phyloP scores from a whole-genome alignment of 345 rosid species.

The Pseudoturritis turrita region DNA sequence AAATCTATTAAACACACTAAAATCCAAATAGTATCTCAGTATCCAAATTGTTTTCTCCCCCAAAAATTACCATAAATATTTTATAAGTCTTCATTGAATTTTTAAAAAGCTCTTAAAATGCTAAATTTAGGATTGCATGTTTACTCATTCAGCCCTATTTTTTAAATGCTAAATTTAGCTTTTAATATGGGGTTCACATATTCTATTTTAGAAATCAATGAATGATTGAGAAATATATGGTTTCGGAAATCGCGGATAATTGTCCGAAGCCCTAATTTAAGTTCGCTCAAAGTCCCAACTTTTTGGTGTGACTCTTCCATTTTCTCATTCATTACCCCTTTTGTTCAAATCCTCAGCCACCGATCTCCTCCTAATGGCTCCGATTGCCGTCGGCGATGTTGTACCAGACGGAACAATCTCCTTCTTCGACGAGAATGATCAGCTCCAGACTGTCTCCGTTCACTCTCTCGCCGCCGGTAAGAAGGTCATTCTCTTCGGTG shows the following conservation, averaged over 20 bases:
- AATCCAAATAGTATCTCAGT: too few species aligned
- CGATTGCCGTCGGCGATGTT: constrained; percentile 65
- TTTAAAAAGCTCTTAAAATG: too few species aligned
- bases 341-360: not conserved
- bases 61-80: too few species aligned
- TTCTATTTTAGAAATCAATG: too few species aligned
- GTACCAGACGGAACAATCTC: constrained; percentile 80
- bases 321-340: not conserved
- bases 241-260: not conserved
- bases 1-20: too few species aligned
- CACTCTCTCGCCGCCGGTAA: constrained; percentile 87
- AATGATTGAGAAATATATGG: too few species aligned
- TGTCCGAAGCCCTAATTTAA: not conserved
- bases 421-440: constrained; percentile 84
- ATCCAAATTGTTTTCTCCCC: too few species aligned
- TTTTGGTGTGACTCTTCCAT: not conserved
- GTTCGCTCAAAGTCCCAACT: not conserved
- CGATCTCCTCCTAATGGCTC: constrained; percentile 53
- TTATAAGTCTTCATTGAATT: too few species aligned
- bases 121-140: too few species aligned
- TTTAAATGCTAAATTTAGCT: too few species aligned
- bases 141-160: too few species aligned
- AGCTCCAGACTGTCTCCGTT: constrained; percentile 66
- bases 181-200: too few species aligned
- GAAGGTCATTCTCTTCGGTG: constrained; percentile 79